These are phyloP conservation scores for Aspergillus ellipticus DNA, from an alignment of 495 filamentous ascomycete species.

Conservation along the genomic window DNA sequence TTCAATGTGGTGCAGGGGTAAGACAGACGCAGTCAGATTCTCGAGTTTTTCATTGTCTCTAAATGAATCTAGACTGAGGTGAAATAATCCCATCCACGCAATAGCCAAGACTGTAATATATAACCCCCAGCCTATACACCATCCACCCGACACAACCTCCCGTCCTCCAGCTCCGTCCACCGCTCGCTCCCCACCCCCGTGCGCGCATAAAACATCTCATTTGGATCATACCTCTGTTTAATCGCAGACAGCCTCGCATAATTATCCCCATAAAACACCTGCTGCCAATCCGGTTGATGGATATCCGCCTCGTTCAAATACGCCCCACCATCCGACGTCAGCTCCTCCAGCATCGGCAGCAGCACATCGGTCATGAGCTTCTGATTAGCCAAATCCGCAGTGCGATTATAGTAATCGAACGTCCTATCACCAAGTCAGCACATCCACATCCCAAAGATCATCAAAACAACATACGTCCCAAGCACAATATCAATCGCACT, in stretches of 20 bases:
- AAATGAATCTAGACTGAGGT: too few relatives aligned
- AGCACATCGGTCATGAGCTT: neutral
- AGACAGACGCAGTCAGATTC: too few relatives aligned
- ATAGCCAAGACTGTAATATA: too few relatives aligned
- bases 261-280: slow-evolving; percentile 39
- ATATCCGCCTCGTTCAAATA: slow-evolving; percentile 28
- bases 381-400: neutral
- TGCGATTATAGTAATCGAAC: neutral
- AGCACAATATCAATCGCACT: neutral
- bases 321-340: slow-evolving; percentile 9
- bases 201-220: slow-evolving; percentile 49
- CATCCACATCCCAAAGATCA: too few relatives aligned
- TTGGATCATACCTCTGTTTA: slow-evolving; percentile 46
- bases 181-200: slow-evolving; percentile 44
- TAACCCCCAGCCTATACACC: neutral
- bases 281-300: slow-evolving; percentile 38
- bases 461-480: neutral
- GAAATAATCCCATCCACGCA: too few relatives aligned
- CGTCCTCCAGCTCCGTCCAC: neutral
- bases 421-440: too few relatives aligned
- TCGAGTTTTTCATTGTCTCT: too few relatives aligned
- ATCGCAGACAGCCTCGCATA: slow-evolving; percentile 27
- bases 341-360: neutral
- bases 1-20: too few relatives aligned
- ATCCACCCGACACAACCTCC: neutral